phyloP scores from a whole-genome alignment of 306 rosid species.

The Luffa acutangula region DNA sequence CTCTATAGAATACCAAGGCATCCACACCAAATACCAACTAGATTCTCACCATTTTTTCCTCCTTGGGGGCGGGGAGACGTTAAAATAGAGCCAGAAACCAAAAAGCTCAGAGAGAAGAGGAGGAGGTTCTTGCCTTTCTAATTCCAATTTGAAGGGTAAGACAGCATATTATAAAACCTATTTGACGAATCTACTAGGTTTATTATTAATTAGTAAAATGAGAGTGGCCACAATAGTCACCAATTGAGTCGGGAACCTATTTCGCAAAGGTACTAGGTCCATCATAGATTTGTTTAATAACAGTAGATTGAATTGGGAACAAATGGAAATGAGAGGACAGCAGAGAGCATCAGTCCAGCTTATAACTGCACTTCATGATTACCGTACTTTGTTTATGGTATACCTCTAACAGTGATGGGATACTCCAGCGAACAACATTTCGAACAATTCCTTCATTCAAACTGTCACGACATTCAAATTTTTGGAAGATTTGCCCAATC shows the following conservation, averaged over 20 bases:
- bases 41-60: neutral
- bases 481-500: conserved; percentile 93
- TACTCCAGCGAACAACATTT: conserved; percentile 85
- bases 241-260: neutral
- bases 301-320: neutral
- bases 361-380: neutral
- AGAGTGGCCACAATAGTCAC: neutral
- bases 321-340: neutral
- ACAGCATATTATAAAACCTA: neutral
- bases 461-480: conserved; percentile 65
- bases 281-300: neutral
- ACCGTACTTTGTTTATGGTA: neutral
- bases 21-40: neutral
- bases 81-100: neutral
- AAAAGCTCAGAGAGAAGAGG: neutral
- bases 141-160: neutral
- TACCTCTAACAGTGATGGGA: conserved; percentile 78
- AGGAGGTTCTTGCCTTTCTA: neutral
- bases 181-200: neutral
- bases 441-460: conserved; percentile 50
- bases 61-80: neutral
- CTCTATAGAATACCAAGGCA: neutral
- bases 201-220: neutral
- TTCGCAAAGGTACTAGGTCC: neutral
- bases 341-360: neutral